These are phyloP conservation scores for Cytauxzoon felis DNA, from an alignment of 169 alveolate genomes.

Conservation along the genomic window DNA sequence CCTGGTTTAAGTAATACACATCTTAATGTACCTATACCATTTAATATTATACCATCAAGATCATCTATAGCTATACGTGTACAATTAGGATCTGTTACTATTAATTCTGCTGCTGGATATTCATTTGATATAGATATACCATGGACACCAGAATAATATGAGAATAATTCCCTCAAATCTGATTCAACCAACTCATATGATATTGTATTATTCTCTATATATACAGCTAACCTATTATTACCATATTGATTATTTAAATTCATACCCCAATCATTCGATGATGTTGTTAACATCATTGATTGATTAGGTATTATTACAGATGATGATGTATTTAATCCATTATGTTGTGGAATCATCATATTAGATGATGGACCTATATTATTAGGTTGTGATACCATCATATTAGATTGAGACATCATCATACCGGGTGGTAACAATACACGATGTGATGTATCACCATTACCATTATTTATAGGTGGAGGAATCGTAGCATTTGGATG, in stretches of 20 bases:
- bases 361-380: no score
- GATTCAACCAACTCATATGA: conserved; percentile 28
- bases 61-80: conserved; percentile 11
- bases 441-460: no score
- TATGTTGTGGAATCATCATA: no score
- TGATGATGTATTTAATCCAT: no score
- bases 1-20: conserved; percentile 41
- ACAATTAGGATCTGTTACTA: conserved; percentile 15
- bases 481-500: no score
- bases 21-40: conserved; percentile 49
- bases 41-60: conserved; percentile 31
- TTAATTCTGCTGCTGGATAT: conserved; percentile 49
- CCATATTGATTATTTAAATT: conserved; percentile 2
- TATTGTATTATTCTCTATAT: conserved; percentile 13
- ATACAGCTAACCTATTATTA: conserved; percentile 24
- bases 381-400: no score
- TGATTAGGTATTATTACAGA: no score
- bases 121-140: conserved; percentile 4
- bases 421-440: no score
- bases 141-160: conserved; percentile 33
- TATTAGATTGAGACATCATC: no score
- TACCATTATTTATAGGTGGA: no score
- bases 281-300: no score
- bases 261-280: no score
- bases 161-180: conserved; percentile 53